Evolutionary conservation across 2,329 filamentous ascomycete species (phyloP), one percentile per base, ranked within the genome.

Genomic region (Fusarium sp.): DNA sequence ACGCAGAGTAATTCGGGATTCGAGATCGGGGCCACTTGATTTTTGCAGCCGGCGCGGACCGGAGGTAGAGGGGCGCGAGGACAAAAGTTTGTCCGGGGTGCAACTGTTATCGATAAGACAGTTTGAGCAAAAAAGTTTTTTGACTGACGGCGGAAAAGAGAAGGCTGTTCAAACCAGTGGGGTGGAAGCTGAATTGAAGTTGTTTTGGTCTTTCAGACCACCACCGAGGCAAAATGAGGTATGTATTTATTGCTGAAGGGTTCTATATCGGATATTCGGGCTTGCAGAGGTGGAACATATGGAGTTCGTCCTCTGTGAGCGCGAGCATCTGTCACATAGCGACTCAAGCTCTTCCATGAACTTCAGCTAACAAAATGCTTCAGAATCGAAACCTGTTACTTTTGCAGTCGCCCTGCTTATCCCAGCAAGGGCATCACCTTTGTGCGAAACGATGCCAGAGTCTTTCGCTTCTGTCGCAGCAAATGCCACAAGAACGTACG

Each of bases 401-500:
- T 84, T 66, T 85, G 83, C 79, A 82, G 82, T 76, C 81, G 85
- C 73, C 85, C 86, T 75, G 83, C 85, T 60, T 88, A 86, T 77
- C 86, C 86, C 48, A 85, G 84, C 81, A 90, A 89, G 80, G 87
- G 87, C 69, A 89, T 89, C 51, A 82, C 81, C 27, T 87, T 87
- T 77, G 83, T 85, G 66, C 82, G 85, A 60, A 86, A 86, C 74
- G 85, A 87, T 79, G 84, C 82, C 69, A 83, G 85, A 78, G 79
- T 83, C 48, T 90, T 90, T 77, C 82, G 88, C 62, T 91, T 91
- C 82, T 91, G 88, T 79, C 83, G 86, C 62, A 86, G 83, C 76
- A 88, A 90, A 82, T 90, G 88, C 81, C 88, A 88, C 81, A 85
- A 86, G 78, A 92, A 91, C 83, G 84, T 86, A 78, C 72, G 82